phyloP scores from a whole-genome alignment of 2,329 filamentous ascomycete genomes.

The Pseudogymnoascus sp. region DNA sequence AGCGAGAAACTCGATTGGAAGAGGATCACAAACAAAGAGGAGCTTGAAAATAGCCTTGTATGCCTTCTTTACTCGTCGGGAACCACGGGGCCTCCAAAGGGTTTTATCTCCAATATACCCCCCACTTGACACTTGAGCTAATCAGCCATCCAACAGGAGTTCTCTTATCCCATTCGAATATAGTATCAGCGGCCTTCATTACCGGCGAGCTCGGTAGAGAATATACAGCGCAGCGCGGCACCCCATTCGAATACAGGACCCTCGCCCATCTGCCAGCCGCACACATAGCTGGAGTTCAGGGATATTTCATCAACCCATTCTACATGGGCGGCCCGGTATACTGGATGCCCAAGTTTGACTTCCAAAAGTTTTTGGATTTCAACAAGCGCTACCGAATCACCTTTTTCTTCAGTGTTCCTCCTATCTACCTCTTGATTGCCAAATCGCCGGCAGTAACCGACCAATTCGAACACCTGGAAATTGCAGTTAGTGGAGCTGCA shows the following conservation, averaged over 20 bases:
- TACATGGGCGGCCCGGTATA: constrained; percentile 50
- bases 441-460: constrained; percentile 61
- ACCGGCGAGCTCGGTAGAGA: constrained; percentile 29
- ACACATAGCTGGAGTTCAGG: constrained; percentile 43
- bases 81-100: constrained; percentile 78
- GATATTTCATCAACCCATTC: constrained; percentile 41
- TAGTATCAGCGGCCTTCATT: constrained; percentile 52
- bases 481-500: constrained; percentile 55
- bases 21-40: constrained; percentile 52
- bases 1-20: constrained; percentile 46
- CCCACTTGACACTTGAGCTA: not conserved
- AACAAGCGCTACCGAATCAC: constrained; percentile 65
- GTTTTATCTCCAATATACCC: not conserved
- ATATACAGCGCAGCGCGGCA: constrained; percentile 23
- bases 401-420: constrained; percentile 61
- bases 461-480: constrained; percentile 46
- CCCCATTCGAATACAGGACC: constrained; percentile 34
- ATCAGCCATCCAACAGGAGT: constrained; percentile 49
- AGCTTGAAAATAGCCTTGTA: constrained; percentile 44
- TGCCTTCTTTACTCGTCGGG: constrained; percentile 74
- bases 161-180: constrained; percentile 65
- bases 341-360: constrained; percentile 73
- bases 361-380: constrained; percentile 62
- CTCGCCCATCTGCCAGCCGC: constrained; percentile 42
- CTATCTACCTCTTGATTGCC: constrained; percentile 64